phyloP scores from a whole-genome alignment of 345 rosid species.

The Citrus cavaleriei region DNA sequence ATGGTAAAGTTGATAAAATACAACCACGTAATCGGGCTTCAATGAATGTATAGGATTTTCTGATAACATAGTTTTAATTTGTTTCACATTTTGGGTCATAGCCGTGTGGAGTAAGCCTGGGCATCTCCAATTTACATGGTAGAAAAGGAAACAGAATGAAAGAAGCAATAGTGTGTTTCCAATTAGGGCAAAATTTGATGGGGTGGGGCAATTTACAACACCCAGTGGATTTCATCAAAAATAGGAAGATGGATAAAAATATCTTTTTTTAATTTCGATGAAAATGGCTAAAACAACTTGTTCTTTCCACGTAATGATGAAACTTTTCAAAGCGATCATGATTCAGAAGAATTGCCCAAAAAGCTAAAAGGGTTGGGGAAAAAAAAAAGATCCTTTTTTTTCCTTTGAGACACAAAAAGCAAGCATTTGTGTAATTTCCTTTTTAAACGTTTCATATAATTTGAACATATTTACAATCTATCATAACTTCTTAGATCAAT shows the following conservation, averaged over 20 bases:
- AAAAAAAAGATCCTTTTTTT: not conserved
- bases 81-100: conserved; percentile 3
- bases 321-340: conserved; percentile 45
- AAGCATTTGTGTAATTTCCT: conserved; percentile 2
- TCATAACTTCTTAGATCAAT: too few species aligned
- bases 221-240: conserved; percentile 21
- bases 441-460: too few species aligned
- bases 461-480: too few species aligned
- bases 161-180: not conserved
- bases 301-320: conserved; percentile 38
- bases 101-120: conserved; percentile 22
- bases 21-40: conserved; percentile 14
- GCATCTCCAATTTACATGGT: conserved; percentile 4
- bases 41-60: conserved; percentile 7
- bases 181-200: conserved; percentile 1
- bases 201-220: conserved; percentile 6
- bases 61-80: conserved; percentile 3
- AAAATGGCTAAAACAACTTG: conserved; percentile 15
- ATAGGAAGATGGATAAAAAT: conserved; percentile 11
- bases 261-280: not conserved
- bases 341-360: conserved; percentile 34
- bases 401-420: conserved; percentile 9
- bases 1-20: conserved; percentile 2
- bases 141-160: not conserved
- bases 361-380: conserved; percentile 10